Evolutionary conservation across 2,329 filamentous ascomycete species (phyloP), one percentile per base, ranked within the genome.

Genomic region (Trichoderma sp.): DNA sequence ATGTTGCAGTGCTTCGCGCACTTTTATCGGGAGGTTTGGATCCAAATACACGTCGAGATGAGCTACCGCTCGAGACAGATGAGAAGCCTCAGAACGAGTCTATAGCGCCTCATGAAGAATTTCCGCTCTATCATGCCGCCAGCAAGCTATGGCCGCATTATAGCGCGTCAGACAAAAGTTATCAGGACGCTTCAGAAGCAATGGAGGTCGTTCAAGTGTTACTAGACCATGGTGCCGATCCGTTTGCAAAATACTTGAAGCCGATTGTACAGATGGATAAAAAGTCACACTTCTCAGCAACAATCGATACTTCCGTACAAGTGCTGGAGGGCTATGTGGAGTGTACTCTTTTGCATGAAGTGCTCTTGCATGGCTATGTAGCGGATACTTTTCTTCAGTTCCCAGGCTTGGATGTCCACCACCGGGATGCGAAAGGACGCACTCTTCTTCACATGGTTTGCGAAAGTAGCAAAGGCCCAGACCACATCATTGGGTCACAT

Each of bases 381-480:
- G 64, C 72, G 1, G 68, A 73, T n/a, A 32, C 34, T 0, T 72
- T 77, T 13, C 64, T 78, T 3, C 32, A 61, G 2, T 30, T 74
- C 4, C 70, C 71, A 2, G 52, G 24, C 14, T 46, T 76, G 3
- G 71, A 78, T 30, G 68, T 74, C 56, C 72, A 76, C 46, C 60
- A 69, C n/a, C 71, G 73, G n/a, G 74, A 78, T 46, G 60, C 67
- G 11, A 63, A 68, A 24, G 75, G 75, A 0, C 68, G 71, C 21
- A 77, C 75, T 18, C 60, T 77, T 4, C 71, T 78, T 7, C 74
- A 74, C 4, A 72, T 71, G 13, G 72, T 72, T 1, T 77, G 75
- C 37, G 46, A 60, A 13, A 49, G 63, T 1, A 1, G 8, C 5
- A 5, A 24, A 13, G 69, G 71, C 1, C 70, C 69, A 3, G 69